Percentiles rank a stretch among this genome's conserved stretches.
phyloP scores from a whole-genome alignment of 768 basidiomycete species.

The Naematelia encephala region DNA sequence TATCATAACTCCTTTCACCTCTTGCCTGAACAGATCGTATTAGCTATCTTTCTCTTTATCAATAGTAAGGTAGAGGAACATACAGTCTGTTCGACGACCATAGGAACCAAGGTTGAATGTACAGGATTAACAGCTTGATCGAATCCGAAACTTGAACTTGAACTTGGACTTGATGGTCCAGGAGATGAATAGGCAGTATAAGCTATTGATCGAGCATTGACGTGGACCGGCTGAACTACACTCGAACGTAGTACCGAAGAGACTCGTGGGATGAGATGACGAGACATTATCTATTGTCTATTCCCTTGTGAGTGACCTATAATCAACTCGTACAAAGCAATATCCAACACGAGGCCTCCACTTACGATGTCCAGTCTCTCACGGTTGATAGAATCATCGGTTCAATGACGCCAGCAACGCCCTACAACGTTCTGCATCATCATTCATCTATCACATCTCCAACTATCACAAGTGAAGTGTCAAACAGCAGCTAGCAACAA shows the following conservation, averaged over 20 bases:
- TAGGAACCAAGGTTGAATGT: constrained; percentile 63
- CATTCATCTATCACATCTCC: too few relatives aligned
- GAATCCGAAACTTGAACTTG: not conserved
- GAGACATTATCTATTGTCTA: too few relatives aligned
- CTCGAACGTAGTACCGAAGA: not conserved
- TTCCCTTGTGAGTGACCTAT: too few relatives aligned
- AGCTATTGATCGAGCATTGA: too few relatives aligned
- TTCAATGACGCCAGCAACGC: not conserved
- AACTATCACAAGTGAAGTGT: too few relatives aligned
- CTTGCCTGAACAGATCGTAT: too few relatives aligned
- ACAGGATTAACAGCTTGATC: not conserved
- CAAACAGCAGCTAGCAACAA: not conserved
- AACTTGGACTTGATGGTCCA: not conserved
- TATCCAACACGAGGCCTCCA: not conserved
- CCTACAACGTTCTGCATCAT: too few relatives aligned
- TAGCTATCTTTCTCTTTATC: constrained; percentile 18
- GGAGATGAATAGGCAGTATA: too few relatives aligned
- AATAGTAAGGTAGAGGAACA: constrained; percentile 24
- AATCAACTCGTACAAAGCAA: not conserved
- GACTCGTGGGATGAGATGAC: not conserved
- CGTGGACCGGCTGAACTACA: too few relatives aligned
- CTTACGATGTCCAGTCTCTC: not conserved
- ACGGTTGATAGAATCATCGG: not conserved
- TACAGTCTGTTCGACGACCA: constrained; percentile 90
- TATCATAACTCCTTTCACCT: constrained; percentile 65